Percentiles rank a stretch among this genome's conserved stretches.
These are phyloP conservation scores for Themeda triandra DNA, from an alignment of 176 grass and related monocot genomes.

Conservation along the genomic window DNA sequence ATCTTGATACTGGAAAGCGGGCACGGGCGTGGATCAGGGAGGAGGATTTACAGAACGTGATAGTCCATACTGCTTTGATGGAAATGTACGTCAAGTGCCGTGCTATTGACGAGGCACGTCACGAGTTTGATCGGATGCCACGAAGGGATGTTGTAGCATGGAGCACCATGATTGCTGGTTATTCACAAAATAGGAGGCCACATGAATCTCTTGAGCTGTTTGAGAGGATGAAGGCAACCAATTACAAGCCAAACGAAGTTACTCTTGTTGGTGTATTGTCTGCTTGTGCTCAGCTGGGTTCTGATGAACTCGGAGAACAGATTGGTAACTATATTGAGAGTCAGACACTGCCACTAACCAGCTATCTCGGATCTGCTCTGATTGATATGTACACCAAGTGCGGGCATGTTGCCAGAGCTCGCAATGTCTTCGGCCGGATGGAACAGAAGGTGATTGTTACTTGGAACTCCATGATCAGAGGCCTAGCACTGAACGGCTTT, in stretches of 20 bases:
- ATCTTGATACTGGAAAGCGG: constrained; percentile 51
- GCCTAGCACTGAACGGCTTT: constrained; percentile 71
- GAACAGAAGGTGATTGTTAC: constrained; percentile 64
- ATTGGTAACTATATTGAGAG: constrained; percentile 68
- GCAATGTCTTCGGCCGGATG: constrained; percentile 56
- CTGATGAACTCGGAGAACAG: constrained; percentile 57
- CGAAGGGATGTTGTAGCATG: constrained; percentile 74
- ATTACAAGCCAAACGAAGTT: constrained; percentile 77
- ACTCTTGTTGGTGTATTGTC: constrained; percentile 75
- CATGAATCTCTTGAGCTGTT: constrained; percentile 71
- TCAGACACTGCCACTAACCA: constrained; percentile 39
- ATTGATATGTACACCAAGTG: constrained; percentile 84
- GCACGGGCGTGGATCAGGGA: constrained; percentile 38
- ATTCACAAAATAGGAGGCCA: constrained; percentile 72
- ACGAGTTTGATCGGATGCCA: constrained; percentile 62
- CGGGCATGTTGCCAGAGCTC: constrained; percentile 59
- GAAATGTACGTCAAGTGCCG: constrained; percentile 86
- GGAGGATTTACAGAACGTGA: constrained; percentile 53
- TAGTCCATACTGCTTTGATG: constrained; percentile 73
- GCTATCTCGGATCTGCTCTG: constrained; percentile 61
- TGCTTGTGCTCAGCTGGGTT: constrained; percentile 65
- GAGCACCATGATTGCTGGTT: constrained; percentile 87
- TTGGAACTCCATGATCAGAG: constrained; percentile 92
- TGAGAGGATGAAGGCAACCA: constrained; percentile 61
- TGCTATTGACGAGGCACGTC: constrained; percentile 65